A percentile compares a stretch with the other conserved stretches of the same genome.
phyloP scores from a whole-genome alignment of 257 asterid species.

The Solanum etuberosum region DNA sequence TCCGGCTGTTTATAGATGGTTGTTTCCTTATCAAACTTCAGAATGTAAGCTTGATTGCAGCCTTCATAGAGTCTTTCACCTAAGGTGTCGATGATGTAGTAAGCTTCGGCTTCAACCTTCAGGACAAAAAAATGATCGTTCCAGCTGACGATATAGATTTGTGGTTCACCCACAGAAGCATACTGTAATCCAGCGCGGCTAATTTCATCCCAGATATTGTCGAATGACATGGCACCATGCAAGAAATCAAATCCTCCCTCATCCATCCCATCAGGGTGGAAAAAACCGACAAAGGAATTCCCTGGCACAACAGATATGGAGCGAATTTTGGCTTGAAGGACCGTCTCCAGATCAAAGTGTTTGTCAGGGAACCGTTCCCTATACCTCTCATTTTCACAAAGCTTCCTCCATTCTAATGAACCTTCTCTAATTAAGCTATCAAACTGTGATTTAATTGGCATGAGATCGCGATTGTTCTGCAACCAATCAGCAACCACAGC shows the following conservation, averaged over 20 bases:
- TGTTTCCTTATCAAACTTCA: conserved; percentile 61
- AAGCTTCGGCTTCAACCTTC: conserved; percentile 66
- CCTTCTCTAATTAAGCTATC: conserved; percentile 81
- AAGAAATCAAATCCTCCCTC: conserved; percentile 66
- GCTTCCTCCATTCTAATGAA: conserved; percentile 89
- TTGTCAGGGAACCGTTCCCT: conserved; percentile 65
- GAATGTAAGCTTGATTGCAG: conserved; percentile 80
- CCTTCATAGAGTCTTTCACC: conserved; percentile 95
- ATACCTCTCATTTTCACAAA: conserved; percentile 59
- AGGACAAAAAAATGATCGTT: conserved; percentile 91
- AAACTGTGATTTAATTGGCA: conserved; percentile 91
- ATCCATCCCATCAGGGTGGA: conserved; percentile 62
- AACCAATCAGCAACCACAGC: conserved; percentile 94
- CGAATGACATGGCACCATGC: conserved; percentile 93
- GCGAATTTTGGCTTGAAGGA: conserved; percentile 65
- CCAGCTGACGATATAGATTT: conserved; percentile 85
- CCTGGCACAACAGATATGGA: conserved; percentile 49
- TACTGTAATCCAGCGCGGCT: conserved; percentile 19
- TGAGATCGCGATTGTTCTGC: conserved; percentile 47
- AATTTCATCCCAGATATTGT: conserved; percentile 88
- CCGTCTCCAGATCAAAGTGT: conserved; percentile 93
- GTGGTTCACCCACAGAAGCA: conserved; percentile 21
- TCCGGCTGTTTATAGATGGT: conserved; percentile 38
- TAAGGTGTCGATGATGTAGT: conserved; percentile 76
- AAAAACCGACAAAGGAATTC: conserved; percentile 84